These are phyloP conservation scores for Pythium aphanidermatum DNA, from an alignment of 352 stramenopile genomes.

Conservation along the genomic window DNA sequence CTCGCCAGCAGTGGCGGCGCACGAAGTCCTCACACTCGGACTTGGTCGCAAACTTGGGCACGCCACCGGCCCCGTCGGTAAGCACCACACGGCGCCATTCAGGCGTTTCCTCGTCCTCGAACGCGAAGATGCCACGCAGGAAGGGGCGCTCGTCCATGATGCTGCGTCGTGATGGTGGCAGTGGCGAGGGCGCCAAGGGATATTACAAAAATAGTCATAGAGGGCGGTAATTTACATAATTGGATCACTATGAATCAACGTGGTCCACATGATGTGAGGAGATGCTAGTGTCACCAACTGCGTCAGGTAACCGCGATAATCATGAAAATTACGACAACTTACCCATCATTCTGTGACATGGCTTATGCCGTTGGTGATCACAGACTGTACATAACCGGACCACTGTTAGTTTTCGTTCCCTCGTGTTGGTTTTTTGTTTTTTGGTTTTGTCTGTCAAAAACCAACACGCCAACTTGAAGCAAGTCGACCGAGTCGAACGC, in stretches of 20 bases:
- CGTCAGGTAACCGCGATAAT: too few relatives aligned
- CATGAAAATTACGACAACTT: not conserved
- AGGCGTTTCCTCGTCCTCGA: slow-evolving; percentile 82
- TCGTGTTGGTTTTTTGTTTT: too few relatives aligned
- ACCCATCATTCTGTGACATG: too few relatives aligned
- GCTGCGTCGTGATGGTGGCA: not conserved
- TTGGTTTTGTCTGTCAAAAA: not conserved
- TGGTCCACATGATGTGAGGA: too few relatives aligned
- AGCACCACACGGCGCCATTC: slow-evolving; percentile 72
- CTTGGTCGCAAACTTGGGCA: slow-evolving; percentile 87
- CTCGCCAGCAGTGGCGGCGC: slow-evolving; percentile 71
- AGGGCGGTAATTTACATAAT: not conserved
- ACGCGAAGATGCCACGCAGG: slow-evolving; percentile 80
- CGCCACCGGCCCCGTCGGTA: slow-evolving; percentile 48
- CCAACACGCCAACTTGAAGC: slow-evolving; percentile 11
- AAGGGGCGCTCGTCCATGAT: slow-evolving; percentile 31
- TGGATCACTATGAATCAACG: too few relatives aligned
- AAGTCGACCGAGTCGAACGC: not conserved
- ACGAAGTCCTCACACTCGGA: slow-evolving; percentile 88
- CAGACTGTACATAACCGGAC: slow-evolving; percentile 2
- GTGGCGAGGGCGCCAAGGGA: too few relatives aligned
- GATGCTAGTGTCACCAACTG: too few relatives aligned
- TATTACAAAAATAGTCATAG: not conserved
- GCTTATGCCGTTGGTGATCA: slow-evolving; percentile 3
- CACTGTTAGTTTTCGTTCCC: too few relatives aligned